Percentiles rank a stretch among this genome's conserved stretches.
Evolutionary conservation across 805 yeast species (phyloP).

Genomic region (Yarrowia sp.): DNA sequence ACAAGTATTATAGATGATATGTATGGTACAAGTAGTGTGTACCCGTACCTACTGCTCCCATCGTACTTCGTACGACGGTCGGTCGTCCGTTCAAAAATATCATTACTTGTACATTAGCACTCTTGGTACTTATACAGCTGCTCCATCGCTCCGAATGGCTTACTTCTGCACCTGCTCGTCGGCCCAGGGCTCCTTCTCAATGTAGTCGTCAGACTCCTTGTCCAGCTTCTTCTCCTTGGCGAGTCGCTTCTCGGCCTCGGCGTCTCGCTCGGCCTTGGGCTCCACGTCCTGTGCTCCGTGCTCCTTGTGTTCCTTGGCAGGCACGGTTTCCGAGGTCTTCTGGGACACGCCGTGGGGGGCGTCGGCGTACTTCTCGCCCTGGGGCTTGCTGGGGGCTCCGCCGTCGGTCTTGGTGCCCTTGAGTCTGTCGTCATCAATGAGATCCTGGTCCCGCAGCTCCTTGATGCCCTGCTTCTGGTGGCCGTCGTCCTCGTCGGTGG

Average conservation of each 20-base stretch:
- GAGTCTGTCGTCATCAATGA: constrained; percentile 13
- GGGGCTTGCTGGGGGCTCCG: constrained; percentile 9
- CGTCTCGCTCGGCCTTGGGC: constrained; percentile 24
- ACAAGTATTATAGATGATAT: no score
- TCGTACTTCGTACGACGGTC: not conserved
- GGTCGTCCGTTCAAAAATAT: no score
- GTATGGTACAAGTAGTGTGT: no score
- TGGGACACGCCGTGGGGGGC: constrained; percentile 1
- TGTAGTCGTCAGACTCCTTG: constrained; percentile 18
- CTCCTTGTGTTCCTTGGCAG: constrained; percentile 10
- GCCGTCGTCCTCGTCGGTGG: constrained; percentile 19
- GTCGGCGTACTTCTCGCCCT: not conserved
- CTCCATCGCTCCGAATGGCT: no score
- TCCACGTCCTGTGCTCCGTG: not conserved
- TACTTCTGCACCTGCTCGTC: constrained; percentile 15
- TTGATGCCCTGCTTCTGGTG: constrained; percentile 25
- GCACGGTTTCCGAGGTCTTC: constrained; percentile 19
- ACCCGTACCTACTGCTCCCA: no score
- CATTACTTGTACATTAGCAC: no score
- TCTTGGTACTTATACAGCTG: no score
- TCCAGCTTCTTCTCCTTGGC: constrained; percentile 30
- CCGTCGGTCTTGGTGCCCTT: constrained; percentile 15
- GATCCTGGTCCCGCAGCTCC: constrained; percentile 21
- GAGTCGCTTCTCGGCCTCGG: constrained; percentile 16
- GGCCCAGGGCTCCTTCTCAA: constrained; percentile 26